phyloP scores from a whole-genome alignment of 140 eudicot species.

The Oenanthe javanica region DNA sequence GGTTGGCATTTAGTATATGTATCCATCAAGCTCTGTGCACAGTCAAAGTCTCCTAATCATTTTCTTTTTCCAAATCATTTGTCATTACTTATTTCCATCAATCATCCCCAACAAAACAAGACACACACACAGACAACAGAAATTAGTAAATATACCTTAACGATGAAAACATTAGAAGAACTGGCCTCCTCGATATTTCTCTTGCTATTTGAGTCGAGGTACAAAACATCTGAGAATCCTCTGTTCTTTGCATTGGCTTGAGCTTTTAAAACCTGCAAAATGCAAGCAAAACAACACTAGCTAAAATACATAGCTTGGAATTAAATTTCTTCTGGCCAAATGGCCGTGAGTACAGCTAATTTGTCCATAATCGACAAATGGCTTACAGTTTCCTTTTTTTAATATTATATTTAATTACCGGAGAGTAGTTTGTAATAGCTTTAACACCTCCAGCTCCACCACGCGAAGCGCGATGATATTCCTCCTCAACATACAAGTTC shows the following conservation, averaged over 20 bases:
- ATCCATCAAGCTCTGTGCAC: background rate
- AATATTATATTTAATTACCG: slow-evolving; percentile 28
- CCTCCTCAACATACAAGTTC: slow-evolving; percentile 63
- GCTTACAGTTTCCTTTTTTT: background rate
- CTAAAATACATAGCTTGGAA: background rate
- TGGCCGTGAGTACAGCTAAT: background rate
- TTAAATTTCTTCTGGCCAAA: background rate
- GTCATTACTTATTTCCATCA: background rate
- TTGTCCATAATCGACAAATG: background rate
- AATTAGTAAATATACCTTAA: slow-evolving; percentile 51
- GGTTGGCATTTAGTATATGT: background rate
- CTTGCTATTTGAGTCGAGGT: slow-evolving; percentile 62
- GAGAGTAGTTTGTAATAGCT: slow-evolving; percentile 78
- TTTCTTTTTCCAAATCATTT: background rate
- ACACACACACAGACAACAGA: background rate
- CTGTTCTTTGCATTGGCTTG: slow-evolving; percentile 45
- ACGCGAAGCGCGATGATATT: slow-evolving; percentile 68
- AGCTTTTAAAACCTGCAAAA: slow-evolving; percentile 55
- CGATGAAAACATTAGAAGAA: slow-evolving; percentile 71
- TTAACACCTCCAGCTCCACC: slow-evolving; percentile 98
- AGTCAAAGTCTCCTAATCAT: background rate
- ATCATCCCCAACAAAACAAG: background rate
- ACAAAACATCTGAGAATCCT: slow-evolving; percentile 89
- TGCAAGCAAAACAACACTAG: background rate
- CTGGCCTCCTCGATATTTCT: slow-evolving; percentile 84